A percentile compares a stretch with the other conserved stretches of the same genome.
These are phyloP conservation scores for Bullera alba DNA, from an alignment of 768 basidiomycete species.

Conservation along the genomic window DNA sequence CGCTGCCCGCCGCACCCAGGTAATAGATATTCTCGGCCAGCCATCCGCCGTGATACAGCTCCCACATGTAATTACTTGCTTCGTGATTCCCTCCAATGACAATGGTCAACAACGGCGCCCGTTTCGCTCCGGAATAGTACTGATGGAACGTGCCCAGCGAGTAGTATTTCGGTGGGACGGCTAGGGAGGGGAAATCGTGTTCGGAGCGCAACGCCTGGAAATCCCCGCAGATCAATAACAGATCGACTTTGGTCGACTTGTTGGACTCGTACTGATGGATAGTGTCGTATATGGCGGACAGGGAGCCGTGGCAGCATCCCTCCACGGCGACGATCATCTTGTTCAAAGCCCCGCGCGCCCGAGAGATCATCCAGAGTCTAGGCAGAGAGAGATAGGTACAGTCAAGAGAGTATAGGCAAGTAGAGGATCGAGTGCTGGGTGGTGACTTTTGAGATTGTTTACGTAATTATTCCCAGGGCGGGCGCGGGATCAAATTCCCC, in stretches of 20 bases:
- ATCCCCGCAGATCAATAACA: conserved; percentile 90
- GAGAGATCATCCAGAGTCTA: too few relatives aligned
- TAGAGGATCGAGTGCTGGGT: too few relatives aligned
- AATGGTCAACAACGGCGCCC: conserved; percentile 80
- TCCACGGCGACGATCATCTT: conserved; percentile 72
- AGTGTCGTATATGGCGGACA: conserved; percentile 62
- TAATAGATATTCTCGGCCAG: conserved; percentile 94
- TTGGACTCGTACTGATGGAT: conserved; percentile 58
- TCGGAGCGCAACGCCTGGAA: conserved; percentile 80
- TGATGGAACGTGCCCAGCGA: conserved; percentile 71
- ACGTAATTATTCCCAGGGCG: too few relatives aligned
- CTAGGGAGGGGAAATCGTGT: conserved; percentile 79
- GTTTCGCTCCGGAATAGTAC: conserved; percentile 77
- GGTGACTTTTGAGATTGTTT: too few relatives aligned
- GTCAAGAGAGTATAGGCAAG: too few relatives aligned
- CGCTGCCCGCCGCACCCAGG: conserved; percentile 81
- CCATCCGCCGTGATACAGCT: conserved; percentile 97
- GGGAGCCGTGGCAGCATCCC: conserved; percentile 83
- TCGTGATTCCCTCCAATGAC: conserved; percentile 98
- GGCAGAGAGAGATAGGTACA: too few relatives aligned
- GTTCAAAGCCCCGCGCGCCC: too few relatives aligned
- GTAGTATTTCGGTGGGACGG: conserved; percentile 83
- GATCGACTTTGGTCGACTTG: conserved; percentile 65
- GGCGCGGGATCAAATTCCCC: too few relatives aligned
- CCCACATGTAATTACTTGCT: conserved; percentile 93